phyloP scores from a whole-genome alignment of 352 stramenopile genomes.

The Globisporangium radiosum region DNA sequence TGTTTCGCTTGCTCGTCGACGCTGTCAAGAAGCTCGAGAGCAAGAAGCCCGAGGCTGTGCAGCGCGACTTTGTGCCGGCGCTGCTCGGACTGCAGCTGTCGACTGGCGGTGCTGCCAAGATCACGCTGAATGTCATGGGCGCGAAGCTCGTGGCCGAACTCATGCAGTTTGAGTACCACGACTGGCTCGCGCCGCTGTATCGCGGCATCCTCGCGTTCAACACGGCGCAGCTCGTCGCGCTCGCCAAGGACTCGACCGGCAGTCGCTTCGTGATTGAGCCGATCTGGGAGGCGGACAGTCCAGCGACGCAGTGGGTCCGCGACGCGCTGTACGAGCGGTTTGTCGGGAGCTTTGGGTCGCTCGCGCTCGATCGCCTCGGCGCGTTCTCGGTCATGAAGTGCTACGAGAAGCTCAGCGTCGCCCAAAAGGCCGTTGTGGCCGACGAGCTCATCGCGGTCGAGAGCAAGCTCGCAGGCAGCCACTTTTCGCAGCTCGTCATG shows the following conservation, averaged over 20 bases:
- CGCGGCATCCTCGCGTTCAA: conserved; percentile 62
- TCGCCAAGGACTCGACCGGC: conserved; percentile 74
- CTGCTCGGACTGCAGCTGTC: conserved; percentile 63
- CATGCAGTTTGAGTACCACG: conserved; percentile 49
- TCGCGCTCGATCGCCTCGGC: conserved; percentile 68
- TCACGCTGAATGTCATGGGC: conserved; percentile 74
- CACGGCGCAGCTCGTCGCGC: conserved; percentile 51
- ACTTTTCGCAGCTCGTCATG: conserved; percentile 80
- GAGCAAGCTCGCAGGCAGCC: conserved; percentile 61
- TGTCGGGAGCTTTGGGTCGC: conserved; percentile 55
- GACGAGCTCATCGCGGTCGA: conserved; percentile 67
- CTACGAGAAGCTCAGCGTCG: conserved; percentile 51
- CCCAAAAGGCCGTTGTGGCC: conserved; percentile 62
- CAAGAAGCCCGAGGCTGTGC: conserved; percentile 70
- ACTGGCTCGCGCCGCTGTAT: conserved; percentile 47
- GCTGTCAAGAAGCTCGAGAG: conserved; percentile 70
- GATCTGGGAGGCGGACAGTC: conserved; percentile 66
- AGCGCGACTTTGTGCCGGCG: conserved; percentile 54
- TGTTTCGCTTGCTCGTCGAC: conserved; percentile 47
- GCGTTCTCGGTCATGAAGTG: conserved; percentile 84
- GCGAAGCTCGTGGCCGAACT: conserved; percentile 70
- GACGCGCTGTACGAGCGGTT: conserved; percentile 64
- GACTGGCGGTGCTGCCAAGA: conserved; percentile 39
- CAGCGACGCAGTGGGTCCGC: conserved; percentile 47
- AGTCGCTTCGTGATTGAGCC: conserved; percentile 74